Evolutionary conservation across 2,329 filamentous ascomycete species (phyloP).

Genomic region (Gnomoniopsis sp.): DNA sequence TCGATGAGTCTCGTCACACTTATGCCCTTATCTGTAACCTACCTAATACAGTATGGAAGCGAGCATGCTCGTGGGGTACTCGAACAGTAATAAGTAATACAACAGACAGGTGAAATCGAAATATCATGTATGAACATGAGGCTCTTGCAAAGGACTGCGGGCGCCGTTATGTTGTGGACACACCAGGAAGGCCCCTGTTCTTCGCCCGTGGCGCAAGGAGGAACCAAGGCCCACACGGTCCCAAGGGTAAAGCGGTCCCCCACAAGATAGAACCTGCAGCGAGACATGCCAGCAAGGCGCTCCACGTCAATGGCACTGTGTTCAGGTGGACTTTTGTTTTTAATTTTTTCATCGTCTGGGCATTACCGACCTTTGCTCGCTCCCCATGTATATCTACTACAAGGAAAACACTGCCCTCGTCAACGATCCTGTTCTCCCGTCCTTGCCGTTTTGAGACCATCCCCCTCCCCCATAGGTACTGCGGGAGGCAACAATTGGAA

Average conservation of each 20-base stretch:
- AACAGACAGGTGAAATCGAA: too few species aligned
- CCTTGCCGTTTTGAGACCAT: too few species aligned
- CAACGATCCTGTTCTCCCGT: too few species aligned
- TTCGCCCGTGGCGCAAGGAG: background rate
- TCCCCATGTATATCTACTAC: background rate
- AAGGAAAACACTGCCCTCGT: too few species aligned
- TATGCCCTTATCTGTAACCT: too few species aligned
- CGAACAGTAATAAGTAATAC: too few species aligned
- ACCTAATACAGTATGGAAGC: background rate
- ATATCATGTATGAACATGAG: too few species aligned
- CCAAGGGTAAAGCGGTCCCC: too few species aligned
- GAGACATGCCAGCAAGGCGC: conserved; percentile 1
- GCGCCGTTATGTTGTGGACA: background rate
- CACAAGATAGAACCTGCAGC: conserved; percentile 7
- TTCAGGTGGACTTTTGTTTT: background rate
- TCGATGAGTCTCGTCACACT: too few species aligned
- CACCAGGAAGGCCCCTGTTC: background rate
- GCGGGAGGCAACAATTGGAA: too few species aligned
- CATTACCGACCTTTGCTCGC: background rate
- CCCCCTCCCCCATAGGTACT: too few species aligned
- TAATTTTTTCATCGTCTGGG: background rate
- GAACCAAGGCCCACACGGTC: background rate
- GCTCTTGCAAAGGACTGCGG: background rate
- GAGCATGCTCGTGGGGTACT: background rate
- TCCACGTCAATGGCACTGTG: background rate